Evolutionary conservation across 257 asterid species (phyloP).

Genomic region (Gentiana straminea): DNA sequence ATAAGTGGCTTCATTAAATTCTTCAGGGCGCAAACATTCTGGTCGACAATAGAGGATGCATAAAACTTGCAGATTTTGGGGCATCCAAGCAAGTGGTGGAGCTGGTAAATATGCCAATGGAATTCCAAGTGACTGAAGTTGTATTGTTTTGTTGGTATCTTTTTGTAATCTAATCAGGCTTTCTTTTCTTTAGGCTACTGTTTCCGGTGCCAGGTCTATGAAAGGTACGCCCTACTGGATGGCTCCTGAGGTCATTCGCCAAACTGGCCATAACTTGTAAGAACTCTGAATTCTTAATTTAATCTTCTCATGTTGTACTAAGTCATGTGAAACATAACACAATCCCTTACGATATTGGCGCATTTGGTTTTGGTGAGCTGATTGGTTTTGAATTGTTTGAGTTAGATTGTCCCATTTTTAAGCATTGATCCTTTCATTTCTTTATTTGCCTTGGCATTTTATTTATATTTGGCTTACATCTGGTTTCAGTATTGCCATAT

Average conservation of each 20-base stretch:
- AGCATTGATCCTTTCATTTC: too few relatives aligned
- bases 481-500: too few relatives aligned
- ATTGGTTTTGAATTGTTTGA: too few relatives aligned
- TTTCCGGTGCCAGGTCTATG: constrained; percentile 28
- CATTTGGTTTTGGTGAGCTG: too few relatives aligned
- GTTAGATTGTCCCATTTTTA: too few relatives aligned
- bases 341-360: too few relatives aligned
- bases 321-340: too few relatives aligned
- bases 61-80: constrained; percentile 33
- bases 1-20: not conserved
- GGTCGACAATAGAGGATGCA: constrained; percentile 29
- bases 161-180: constrained; percentile 6
- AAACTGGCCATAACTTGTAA: constrained; percentile 33
- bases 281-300: not conserved
- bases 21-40: constrained; percentile 32
- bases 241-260: constrained; percentile 33
- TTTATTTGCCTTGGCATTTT: too few relatives aligned
- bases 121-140: not conserved
- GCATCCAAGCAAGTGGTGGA: constrained; percentile 31
- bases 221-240: constrained; percentile 35
- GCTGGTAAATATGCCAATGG: constrained; percentile 11
- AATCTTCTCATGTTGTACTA: not conserved
- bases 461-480: too few relatives aligned
- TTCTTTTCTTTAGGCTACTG: constrained; percentile 15
- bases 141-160: not conserved